Evolutionary conservation across 768 basidiomycete genomes (phyloP).

Genomic region (Boletus patriciae): DNA sequence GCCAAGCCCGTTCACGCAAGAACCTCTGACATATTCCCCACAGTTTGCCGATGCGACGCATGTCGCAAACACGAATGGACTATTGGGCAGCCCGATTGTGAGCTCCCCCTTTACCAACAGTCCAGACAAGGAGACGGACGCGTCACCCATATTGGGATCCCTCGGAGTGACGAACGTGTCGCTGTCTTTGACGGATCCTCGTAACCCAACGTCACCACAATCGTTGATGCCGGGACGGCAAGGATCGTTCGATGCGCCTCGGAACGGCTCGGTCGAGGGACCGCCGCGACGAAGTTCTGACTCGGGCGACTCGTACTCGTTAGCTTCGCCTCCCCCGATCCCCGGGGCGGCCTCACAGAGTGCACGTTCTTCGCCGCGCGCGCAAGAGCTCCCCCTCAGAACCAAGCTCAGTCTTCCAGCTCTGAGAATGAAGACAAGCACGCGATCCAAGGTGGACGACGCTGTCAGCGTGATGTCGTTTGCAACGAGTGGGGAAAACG

Average conservation of each 20-base stretch:
- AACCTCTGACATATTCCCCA: constrained; percentile 8
- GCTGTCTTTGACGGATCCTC: constrained; percentile 12
- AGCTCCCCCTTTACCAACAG: constrained; percentile 11
- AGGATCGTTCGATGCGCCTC: constrained; percentile 20
- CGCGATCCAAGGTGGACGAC: constrained; percentile 33
- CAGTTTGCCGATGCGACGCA: neutral
- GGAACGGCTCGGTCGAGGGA: constrained; percentile 23
- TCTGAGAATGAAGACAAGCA: constrained; percentile 46
- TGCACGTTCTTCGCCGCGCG: constrained; percentile 26
- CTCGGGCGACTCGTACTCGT: constrained; percentile 35
- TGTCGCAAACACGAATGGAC: neutral
- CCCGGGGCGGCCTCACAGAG: constrained; percentile 39
- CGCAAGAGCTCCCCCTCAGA: constrained; percentile 41
- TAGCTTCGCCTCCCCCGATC: constrained; percentile 43
- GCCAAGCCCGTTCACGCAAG: constrained; percentile 39
- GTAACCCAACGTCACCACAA: constrained; percentile 9
- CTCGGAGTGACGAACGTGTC: constrained; percentile 11
- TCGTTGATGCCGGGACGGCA: constrained; percentile 13
- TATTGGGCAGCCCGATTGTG: constrained; percentile 9
- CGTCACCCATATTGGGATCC: constrained; percentile 7
- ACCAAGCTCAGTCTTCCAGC: constrained; percentile 70
- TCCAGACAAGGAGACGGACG: constrained; percentile 24
- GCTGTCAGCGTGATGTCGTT: constrained; percentile 28
- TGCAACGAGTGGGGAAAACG: constrained; percentile 35
- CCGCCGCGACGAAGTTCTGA: constrained; percentile 24